These are phyloP conservation scores for Kokia cookei DNA, from an alignment of 441 rosid genomes.

Conservation along the genomic window DNA sequence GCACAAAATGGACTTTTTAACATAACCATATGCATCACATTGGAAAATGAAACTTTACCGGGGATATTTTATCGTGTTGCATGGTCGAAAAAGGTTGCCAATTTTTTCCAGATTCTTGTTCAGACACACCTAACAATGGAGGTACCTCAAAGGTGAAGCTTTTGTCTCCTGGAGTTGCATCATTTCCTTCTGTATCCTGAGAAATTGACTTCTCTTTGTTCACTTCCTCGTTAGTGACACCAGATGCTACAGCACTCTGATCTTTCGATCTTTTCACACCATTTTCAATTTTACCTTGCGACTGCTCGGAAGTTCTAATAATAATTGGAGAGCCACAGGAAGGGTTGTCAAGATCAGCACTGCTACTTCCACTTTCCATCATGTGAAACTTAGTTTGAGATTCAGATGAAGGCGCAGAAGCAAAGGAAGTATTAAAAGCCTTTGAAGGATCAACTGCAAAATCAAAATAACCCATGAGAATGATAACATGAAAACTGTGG, in stretches of 20 bases:
- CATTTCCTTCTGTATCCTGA: conserved; percentile 31
- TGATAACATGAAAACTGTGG: neutral
- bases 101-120: conserved; percentile 34
- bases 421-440: conserved; percentile 15
- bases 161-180: conserved; percentile 39
- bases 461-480: conserved; percentile 5
- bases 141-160: conserved; percentile 55
- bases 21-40: neutral
- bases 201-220: conserved; percentile 24
- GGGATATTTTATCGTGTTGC: conserved; percentile 33
- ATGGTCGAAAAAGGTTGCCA: conserved; percentile 38
- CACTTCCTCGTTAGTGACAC: conserved; percentile 19
- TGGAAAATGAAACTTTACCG: conserved; percentile 30
- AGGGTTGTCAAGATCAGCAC: conserved; percentile 34
- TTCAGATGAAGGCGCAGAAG: conserved; percentile 26
- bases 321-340: conserved; percentile 40
- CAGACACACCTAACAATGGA: conserved; percentile 26
- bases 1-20: neutral
- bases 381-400: conserved; percentile 24
- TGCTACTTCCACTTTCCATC: conserved; percentile 26
- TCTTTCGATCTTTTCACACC: conserved; percentile 28
- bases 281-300: conserved; percentile 27
- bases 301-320: conserved; percentile 32
- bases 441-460: conserved; percentile 27
- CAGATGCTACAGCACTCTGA: conserved; percentile 27